Conservation (phyloP, 805 yeast genomes). For the Pichia nakasei region DNA sequence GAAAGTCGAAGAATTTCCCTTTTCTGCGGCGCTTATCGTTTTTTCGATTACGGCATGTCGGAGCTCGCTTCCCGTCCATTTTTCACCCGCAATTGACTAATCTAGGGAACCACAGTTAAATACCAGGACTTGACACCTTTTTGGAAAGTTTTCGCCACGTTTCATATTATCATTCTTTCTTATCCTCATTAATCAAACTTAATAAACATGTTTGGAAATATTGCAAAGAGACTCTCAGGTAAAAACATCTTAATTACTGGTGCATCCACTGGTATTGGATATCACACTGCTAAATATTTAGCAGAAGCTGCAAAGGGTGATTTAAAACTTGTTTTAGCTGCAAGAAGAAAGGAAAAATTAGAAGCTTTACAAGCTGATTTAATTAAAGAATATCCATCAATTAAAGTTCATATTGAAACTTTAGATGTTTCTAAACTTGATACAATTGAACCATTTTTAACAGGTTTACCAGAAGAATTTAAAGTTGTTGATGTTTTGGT, state of each 20-base stretch:
- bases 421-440: conserved; percentile 35
- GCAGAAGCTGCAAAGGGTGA: conserved; percentile 53
- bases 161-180: too few relatives aligned
- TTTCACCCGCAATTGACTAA: too few relatives aligned
- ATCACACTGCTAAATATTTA: conserved; percentile 81
- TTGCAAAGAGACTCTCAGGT: conserved; percentile 72
- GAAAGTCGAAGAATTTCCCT: too few relatives aligned
- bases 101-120: too few relatives aligned
- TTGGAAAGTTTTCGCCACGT: too few relatives aligned
- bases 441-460: conserved; percentile 38
- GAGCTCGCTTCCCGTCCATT: neutral
- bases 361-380: conserved; percentile 32
- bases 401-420: conserved; percentile 26
- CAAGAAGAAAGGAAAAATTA: conserved; percentile 43
- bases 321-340: conserved; percentile 41
- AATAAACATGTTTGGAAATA: conserved; percentile 36
- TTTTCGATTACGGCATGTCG: too few relatives aligned
- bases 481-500: conserved; percentile 55
- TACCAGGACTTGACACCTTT: too few relatives aligned
- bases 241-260: conserved; percentile 87
- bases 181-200: too few relatives aligned
- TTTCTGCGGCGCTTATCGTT: too few relatives aligned
- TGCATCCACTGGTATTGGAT: conserved; percentile 93
- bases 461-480: conserved; percentile 36
- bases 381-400: conserved; percentile 25